A percentile compares a stretch with the other conserved stretches of the same genome.
phyloP scores from a whole-genome alignment of 345 rosid genomes.

The Crucihimalaya himalaica region DNA sequence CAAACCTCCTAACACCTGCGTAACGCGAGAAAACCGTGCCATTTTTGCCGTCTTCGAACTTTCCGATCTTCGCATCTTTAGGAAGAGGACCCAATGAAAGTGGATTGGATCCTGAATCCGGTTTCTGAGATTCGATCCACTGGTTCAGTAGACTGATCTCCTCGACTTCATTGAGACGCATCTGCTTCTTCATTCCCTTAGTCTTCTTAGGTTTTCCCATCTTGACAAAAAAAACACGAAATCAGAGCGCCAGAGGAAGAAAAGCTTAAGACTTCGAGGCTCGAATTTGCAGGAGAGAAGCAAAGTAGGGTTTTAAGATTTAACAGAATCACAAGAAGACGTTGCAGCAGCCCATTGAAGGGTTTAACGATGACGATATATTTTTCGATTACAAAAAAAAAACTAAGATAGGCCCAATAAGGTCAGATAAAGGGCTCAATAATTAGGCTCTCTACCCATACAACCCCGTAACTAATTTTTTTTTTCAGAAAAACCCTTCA shows the following conservation, averaged over 20 bases:
- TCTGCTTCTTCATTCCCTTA: conserved; percentile 42
- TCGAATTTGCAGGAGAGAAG: background rate
- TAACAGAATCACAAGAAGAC: background rate
- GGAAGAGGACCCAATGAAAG: conserved; percentile 57
- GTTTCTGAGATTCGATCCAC: conserved; percentile 86
- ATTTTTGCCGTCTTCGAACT: conserved; percentile 41
- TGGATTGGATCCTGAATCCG: conserved; percentile 85
- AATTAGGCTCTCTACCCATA: background rate
- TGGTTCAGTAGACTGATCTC: conserved; percentile 57
- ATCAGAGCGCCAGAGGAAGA: background rate
- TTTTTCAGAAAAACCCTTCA: too few species aligned
- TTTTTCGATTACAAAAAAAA: background rate
- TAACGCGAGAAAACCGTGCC: conserved; percentile 57
- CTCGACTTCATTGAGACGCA: conserved; percentile 49
- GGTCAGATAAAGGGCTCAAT: background rate
- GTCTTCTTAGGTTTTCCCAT: conserved; percentile 55
- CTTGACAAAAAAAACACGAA: background rate
- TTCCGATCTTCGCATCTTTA: conserved; percentile 55
- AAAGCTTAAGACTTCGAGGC: background rate
- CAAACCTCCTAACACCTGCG: conserved; percentile 59
- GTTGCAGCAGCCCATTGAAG: conserved; percentile 4
- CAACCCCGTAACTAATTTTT: too few species aligned
- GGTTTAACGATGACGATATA: conserved; percentile 27
- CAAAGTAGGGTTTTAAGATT: conserved; percentile 22
- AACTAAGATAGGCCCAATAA: background rate